Evolutionary conservation across 441 rosid genomes (phyloP), one percentile per base, ranked within the genome.

Genomic region (Gossypium aridum): DNA sequence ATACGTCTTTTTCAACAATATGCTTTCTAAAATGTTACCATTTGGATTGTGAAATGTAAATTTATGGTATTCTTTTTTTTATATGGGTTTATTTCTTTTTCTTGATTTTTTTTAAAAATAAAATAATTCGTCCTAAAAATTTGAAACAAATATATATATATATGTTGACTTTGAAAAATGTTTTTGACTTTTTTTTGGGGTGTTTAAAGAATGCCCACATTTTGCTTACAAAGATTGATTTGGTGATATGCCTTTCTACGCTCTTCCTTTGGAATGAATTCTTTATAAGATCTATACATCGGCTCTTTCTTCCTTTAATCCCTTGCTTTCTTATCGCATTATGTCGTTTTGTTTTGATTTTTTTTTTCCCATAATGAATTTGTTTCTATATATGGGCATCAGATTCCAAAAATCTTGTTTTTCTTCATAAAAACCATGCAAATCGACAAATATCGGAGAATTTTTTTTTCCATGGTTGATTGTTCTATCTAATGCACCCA

Each of bases 231-330:
- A 66, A 22, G 71, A 22, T 45, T 66, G 71, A 43, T 20, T 7
- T 66, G 34, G 56, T 66, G 71, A 45, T 45, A 47, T 22, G 56
- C 13, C 12, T 26, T 51, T 23, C 31, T 23, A 45, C 23, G 10
- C 10, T 66, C 5, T 28, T 31, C 23, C 56, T 20, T 66, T 45
- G 4, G 8, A 19, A 10, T 20, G 70, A 6, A 39, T 20, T 49
- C 10, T 20, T 20, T 51, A 5, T 25, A 17, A 64, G 64, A 47
- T 68, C 28, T 34, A 47, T 37, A 70, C 7, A 20, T 64, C 59
- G 67, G 70, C 79, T 66, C 53, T 75, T 22, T 70, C 76, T 49
- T 74, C 57, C 71, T 45, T 65, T 34, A 34, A 34, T 34, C 39
- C 39, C 39, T 1, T 67, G 49, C 77, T 78, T 16, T 71, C 62